phyloP scores from a whole-genome alignment of 2,329 filamentous ascomycete species.

The Diplodia sapinea region DNA sequence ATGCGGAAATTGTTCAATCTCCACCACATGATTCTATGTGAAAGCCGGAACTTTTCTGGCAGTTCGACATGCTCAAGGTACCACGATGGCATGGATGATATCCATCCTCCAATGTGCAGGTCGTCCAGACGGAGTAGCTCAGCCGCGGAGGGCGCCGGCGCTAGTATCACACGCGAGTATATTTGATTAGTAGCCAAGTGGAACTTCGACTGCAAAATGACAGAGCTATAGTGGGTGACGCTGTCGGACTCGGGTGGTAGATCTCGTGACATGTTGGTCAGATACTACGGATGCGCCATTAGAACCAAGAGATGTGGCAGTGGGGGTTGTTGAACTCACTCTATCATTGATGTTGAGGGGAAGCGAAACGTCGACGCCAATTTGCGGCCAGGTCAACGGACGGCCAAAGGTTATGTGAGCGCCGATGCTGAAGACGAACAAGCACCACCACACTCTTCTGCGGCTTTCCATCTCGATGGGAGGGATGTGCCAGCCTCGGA shows the following conservation, averaged over 20 bases:
- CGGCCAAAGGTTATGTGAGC: constrained; percentile 58
- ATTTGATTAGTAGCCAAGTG: constrained; percentile 54
- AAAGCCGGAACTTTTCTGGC: constrained; percentile 48
- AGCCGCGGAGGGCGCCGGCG: constrained; percentile 50
- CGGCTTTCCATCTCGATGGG: constrained; percentile 47
- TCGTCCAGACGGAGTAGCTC: constrained; percentile 53
- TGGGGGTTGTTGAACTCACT: constrained; percentile 31
- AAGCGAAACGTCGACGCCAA: constrained; percentile 52
- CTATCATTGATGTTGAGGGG: constrained; percentile 55
- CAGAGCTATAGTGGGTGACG: constrained; percentile 53
- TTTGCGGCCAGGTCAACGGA: constrained; percentile 54
- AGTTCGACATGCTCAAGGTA: constrained; percentile 45
- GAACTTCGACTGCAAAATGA: constrained; percentile 54
- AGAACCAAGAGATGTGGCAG: not conserved
- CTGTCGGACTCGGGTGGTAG: constrained; percentile 29
- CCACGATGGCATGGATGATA: constrained; percentile 45
- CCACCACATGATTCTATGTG: constrained; percentile 54
- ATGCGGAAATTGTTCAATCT: constrained; percentile 55
- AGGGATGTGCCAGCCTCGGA: constrained; percentile 54
- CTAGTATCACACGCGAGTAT: constrained; percentile 55
- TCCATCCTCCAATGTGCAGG: constrained; percentile 49
- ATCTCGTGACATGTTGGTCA: constrained; percentile 42
- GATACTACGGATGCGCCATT: constrained; percentile 30
- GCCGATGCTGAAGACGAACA: constrained; percentile 57
- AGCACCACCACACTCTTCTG: constrained; percentile 45